Evolutionary conservation across 2,329 filamentous ascomycete species (phyloP).

Genomic region (Mariannaea elegans): DNA sequence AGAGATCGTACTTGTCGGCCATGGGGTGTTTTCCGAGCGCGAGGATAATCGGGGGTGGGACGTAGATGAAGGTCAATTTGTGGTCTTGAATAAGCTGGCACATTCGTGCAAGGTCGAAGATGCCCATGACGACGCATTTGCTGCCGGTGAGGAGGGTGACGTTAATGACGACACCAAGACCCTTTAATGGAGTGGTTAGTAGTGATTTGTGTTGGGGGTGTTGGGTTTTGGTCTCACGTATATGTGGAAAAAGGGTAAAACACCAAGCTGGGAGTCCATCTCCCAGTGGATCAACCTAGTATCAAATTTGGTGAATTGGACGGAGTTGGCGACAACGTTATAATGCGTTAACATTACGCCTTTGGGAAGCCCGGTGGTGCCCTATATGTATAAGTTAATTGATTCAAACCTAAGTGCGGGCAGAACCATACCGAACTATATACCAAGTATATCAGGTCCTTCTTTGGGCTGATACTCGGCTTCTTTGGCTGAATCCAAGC

Average conservation of each 20-base stretch:
- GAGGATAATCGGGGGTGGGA: slow-evolving; percentile 86
- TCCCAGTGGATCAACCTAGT: slow-evolving; percentile 63
- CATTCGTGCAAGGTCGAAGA: slow-evolving; percentile 84
- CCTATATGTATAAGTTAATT: slow-evolving; percentile 47
- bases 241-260: slow-evolving; percentile 91
- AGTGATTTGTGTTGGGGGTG: neutral
- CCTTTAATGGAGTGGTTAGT: slow-evolving; percentile 31
- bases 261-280: slow-evolving; percentile 78
- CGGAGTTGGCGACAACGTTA: slow-evolving; percentile 81
- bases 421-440: slow-evolving; percentile 70
- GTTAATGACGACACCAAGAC: slow-evolving; percentile 44
- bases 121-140: slow-evolving; percentile 73
- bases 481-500: slow-evolving; percentile 62
- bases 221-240: slow-evolving; percentile 67
- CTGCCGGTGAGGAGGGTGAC: slow-evolving; percentile 65
- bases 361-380: slow-evolving; percentile 91
- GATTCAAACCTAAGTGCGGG: neutral
- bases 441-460: slow-evolving; percentile 84
- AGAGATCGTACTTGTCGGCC: slow-evolving; percentile 83
- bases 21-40: slow-evolving; percentile 81
- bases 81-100: slow-evolving; percentile 80
- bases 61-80: slow-evolving; percentile 79
- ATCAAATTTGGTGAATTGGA: slow-evolving; percentile 65
- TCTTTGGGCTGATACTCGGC: slow-evolving; percentile 70
- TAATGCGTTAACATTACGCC: slow-evolving; percentile 86